Evolutionary conservation across 2,329 filamentous ascomycete species (phyloP).

Genomic region (Immersiporthe knoxdaviesiana): DNA sequence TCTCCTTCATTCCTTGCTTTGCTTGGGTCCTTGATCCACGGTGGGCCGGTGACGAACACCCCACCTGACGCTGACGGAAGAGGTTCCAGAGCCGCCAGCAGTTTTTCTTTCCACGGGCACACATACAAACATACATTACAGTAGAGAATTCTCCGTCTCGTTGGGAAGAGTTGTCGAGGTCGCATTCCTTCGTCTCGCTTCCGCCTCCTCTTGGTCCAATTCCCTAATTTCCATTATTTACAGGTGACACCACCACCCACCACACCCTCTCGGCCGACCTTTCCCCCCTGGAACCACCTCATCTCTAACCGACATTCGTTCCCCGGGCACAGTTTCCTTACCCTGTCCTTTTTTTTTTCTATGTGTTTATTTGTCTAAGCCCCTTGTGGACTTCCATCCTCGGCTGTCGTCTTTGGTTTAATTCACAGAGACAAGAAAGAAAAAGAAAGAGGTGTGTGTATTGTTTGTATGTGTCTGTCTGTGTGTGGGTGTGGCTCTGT

Average conservation of each 20-base stretch:
- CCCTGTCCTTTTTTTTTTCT: not conserved
- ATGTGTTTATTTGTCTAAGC: not conserved
- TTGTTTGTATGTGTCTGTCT: not conserved
- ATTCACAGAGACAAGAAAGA: not conserved
- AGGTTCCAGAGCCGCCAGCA: not conserved
- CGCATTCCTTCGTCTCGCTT: not conserved
- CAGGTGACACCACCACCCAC: constrained; percentile 4
- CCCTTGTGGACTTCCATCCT: not conserved
- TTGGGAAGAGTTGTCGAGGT: not conserved
- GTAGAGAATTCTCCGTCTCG: not conserved
- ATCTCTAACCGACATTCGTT: constrained; percentile 1
- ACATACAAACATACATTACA: too few relatives aligned
- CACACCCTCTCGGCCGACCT: not conserved
- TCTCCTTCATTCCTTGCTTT: not conserved
- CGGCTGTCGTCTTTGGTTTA: not conserved
- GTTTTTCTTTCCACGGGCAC: too few relatives aligned
- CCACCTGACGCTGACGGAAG: constrained; percentile 6
- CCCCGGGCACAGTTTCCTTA: not conserved
- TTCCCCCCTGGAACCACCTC: not conserved
- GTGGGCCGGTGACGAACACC: not conserved
- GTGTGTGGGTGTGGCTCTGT: too few relatives aligned
- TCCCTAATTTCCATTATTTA: constrained; percentile 9
- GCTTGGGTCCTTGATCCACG: not conserved
- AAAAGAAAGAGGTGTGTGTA: not conserved
- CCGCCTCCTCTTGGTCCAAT: not conserved